Conservation (phyloP, 1,284 basidiomycete species). For the Anthracocystis panici-leucophaei region DNA sequence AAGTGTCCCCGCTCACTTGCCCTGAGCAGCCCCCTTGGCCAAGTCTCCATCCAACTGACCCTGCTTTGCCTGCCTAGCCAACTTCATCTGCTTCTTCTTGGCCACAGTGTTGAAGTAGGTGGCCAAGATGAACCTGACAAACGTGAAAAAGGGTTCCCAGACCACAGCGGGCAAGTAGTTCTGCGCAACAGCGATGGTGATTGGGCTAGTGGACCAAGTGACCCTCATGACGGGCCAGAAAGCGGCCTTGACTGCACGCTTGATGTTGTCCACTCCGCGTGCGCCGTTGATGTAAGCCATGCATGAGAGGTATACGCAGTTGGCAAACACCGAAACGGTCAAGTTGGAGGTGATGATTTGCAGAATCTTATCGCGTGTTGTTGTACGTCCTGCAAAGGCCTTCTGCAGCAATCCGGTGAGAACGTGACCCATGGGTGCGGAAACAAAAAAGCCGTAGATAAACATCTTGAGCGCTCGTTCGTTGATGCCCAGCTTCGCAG, state of each 20-base stretch:
- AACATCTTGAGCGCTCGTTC: constrained; percentile 80
- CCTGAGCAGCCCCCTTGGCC: constrained; percentile 53
- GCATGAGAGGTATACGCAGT: constrained; percentile 77
- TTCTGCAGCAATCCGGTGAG: constrained; percentile 78
- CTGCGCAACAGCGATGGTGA: constrained; percentile 80
- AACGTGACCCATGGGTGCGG: constrained; percentile 83
- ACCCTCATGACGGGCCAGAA: constrained; percentile 82
- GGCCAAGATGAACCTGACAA: constrained; percentile 54
- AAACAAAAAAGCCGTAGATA: constrained; percentile 83
- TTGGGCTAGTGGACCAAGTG: constrained; percentile 81
- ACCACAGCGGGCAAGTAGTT: constrained; percentile 76
- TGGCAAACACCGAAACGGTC: constrained; percentile 82
- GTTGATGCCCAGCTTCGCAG: constrained; percentile 56
- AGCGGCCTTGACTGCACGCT: constrained; percentile 79
- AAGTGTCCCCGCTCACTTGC: constrained; percentile 29
- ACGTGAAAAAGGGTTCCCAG: constrained; percentile 63
- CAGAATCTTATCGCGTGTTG: constrained; percentile 76
- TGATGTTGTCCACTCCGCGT: constrained; percentile 76
- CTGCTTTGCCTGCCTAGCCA: constrained; percentile 45
- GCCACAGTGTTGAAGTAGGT: constrained; percentile 64
- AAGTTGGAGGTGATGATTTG: constrained; percentile 81
- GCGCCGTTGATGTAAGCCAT: constrained; percentile 89
- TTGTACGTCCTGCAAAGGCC: constrained; percentile 81
- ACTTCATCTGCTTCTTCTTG: constrained; percentile 65
- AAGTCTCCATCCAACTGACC: constrained; percentile 42